Percentiles rank a stretch among this genome's conserved stretches.
Conservation (phyloP, 2,329 filamentous ascomycete species). For the Alternaria atra region DNA sequence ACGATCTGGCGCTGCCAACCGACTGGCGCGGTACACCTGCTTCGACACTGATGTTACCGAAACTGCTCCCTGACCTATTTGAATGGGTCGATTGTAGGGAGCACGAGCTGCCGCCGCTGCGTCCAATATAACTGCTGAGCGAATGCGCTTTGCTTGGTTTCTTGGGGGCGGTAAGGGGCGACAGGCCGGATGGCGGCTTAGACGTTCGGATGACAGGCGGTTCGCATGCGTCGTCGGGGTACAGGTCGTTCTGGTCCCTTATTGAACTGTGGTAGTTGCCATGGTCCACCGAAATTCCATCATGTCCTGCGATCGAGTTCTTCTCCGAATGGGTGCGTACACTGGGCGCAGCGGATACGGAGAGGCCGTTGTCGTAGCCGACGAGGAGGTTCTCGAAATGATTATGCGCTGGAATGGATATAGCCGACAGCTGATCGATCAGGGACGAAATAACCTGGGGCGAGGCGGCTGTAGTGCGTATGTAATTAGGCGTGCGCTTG, state of each 20-base stretch:
- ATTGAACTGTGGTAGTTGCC: constrained; percentile 67
- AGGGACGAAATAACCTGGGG: constrained; percentile 75
- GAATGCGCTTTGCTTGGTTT: constrained; percentile 54
- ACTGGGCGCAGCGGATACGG: constrained; percentile 30
- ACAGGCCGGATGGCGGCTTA: constrained; percentile 80
- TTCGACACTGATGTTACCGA: constrained; percentile 55
- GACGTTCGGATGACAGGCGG: constrained; percentile 82
- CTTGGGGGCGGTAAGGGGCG: constrained; percentile 71
- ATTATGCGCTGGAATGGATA: constrained; percentile 70
- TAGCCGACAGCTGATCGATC: constrained; percentile 68
- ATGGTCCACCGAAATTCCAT: constrained; percentile 75
- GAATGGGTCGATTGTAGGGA: constrained; percentile 50
- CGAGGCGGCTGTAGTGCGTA: constrained; percentile 56
- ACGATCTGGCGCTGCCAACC: constrained; percentile 44
- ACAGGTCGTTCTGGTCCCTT: constrained; percentile 58
- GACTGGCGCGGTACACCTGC: constrained; percentile 40
- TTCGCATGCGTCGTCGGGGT: constrained; percentile 66
- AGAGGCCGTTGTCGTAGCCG: constrained; percentile 44
- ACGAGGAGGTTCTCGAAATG: constrained; percentile 69
- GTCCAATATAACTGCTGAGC: constrained; percentile 68
- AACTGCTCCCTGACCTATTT: constrained; percentile 46
- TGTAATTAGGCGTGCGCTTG: constrained; percentile 47
- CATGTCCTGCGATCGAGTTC: constrained; percentile 29
- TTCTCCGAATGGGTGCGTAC: constrained; percentile 35
- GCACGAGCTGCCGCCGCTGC: constrained; percentile 44